These are phyloP conservation scores for Kondoa malvinella DNA, from an alignment of 768 basidiomycete species.

Conservation along the genomic window DNA sequence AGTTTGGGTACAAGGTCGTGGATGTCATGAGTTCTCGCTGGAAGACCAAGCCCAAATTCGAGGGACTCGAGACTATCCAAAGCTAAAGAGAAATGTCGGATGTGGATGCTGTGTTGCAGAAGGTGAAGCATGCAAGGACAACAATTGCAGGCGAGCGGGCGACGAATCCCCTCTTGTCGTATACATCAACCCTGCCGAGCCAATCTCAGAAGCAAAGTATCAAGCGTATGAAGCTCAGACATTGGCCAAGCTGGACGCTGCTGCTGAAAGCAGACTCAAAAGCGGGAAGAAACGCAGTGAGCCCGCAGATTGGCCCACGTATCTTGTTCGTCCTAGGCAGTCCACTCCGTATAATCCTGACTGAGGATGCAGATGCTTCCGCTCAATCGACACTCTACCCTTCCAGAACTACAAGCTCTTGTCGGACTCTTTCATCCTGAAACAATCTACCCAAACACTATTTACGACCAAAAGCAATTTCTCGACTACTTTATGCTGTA, in stretches of 20 bases:
- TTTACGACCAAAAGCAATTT: conserved; percentile 28
- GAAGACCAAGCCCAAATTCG: conserved; percentile 12
- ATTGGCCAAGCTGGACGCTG: conserved; percentile 32
- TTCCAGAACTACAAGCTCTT: conserved; percentile 67
- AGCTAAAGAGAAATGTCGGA: conserved; percentile 37
- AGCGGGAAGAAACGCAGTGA: conserved; percentile 9
- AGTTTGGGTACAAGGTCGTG: conserved; percentile 20
- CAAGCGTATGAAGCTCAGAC: conserved; percentile 43
- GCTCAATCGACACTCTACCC: conserved; percentile 66
- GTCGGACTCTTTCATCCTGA: conserved; percentile 65
- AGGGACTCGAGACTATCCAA: conserved; percentile 5
- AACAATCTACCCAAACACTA: conserved; percentile 64
- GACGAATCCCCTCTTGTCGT: conserved; percentile 39
- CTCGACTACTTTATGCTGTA: conserved; percentile 6
- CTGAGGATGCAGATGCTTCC: conserved; percentile 48
- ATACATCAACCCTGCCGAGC: conserved; percentile 65
- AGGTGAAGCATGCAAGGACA: conserved; percentile 34
- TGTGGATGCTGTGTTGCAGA: conserved; percentile 29
- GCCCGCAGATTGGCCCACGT: conserved; percentile 36
- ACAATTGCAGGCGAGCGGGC: conserved; percentile 5
- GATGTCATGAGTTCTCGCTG: conserved; percentile 15
- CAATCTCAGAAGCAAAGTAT: conserved; percentile 35
- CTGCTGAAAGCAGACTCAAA: conserved; percentile 21
- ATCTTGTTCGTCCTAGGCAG: conserved; percentile 40
- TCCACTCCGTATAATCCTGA: too few relatives aligned